phyloP scores from a whole-genome alignment of 345 rosid genomes.

The Physaria fendleri region DNA sequence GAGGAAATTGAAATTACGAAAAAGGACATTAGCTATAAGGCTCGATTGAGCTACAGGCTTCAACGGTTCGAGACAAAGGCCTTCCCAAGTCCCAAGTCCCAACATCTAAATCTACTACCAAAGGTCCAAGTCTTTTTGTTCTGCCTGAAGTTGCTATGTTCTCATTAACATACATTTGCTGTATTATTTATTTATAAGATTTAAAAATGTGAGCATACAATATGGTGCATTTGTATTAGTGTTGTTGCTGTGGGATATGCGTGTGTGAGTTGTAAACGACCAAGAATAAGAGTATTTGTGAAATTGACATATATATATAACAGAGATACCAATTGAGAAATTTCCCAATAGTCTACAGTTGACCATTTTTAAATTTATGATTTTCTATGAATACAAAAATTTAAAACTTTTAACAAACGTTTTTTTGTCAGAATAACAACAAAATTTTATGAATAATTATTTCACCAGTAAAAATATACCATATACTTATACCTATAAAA shows the following conservation, averaged over 20 bases:
- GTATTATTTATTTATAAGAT: neutral
- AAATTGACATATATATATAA: too few relatives aligned
- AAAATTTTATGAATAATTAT: neutral
- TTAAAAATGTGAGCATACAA: neutral
- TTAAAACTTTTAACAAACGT: too few relatives aligned
- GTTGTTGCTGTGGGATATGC: neutral
- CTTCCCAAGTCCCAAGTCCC: too few relatives aligned
- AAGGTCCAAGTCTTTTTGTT: neutral
- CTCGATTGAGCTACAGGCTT: conserved; percentile 6
- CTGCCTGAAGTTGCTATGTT: neutral
- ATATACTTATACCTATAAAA: too few relatives aligned
- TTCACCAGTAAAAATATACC: too few relatives aligned
- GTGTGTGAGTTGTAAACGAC: neutral
- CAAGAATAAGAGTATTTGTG: too few relatives aligned
- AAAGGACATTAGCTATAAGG: conserved; percentile 17
- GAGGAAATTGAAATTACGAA: conserved; percentile 1
- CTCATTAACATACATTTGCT: neutral
- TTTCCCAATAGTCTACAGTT: neutral
- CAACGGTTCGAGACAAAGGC: neutral
- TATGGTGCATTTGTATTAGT: neutral
- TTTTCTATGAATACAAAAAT: neutral
- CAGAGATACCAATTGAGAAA: neutral
- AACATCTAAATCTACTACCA: neutral
- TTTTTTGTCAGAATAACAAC: too few relatives aligned
- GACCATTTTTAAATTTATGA: neutral